A percentile compares a stretch with the other conserved stretches of the same genome.
phyloP scores from a whole-genome alignment of 495 filamentous ascomycete genomes.

The Rusavskia elegans region DNA sequence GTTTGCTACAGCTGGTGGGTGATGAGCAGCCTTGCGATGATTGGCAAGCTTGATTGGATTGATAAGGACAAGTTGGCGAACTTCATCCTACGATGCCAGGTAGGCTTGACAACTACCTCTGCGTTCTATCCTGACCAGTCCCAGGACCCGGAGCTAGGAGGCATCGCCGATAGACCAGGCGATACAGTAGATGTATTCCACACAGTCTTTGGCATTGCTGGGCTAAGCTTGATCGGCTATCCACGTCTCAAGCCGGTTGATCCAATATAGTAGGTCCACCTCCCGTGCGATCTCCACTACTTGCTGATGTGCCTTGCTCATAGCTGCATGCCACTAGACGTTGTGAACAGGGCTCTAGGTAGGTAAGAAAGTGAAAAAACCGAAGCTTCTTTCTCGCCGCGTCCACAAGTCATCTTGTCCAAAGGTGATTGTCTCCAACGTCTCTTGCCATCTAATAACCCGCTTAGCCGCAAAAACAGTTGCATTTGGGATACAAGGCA shows the following conservation, averaged over 20 bases:
- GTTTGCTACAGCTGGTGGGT: conserved; percentile 99
- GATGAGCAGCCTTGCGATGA: conserved; percentile 72
- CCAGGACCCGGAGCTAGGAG: conserved; percentile 68
- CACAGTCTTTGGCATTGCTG: conserved; percentile 76
- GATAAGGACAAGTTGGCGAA: conserved; percentile 55
- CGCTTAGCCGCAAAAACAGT: conserved; percentile 29
- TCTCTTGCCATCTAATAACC: conserved; percentile 69
- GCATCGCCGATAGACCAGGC: conserved; percentile 78
- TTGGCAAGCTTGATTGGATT: conserved; percentile 81
- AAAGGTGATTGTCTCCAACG: conserved; percentile 1
- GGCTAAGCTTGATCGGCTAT: conserved; percentile 65
- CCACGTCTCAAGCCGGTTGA: conserved; percentile 69
- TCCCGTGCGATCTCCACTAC: neutral
- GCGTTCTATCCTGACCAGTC: conserved; percentile 9
- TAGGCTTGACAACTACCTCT: conserved; percentile 15
- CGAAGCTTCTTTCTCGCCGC: neutral
- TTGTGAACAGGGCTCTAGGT: conserved; percentile 38
- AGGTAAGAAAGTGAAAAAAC: neutral
- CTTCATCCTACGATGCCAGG: conserved; percentile 76
- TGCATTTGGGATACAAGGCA: conserved; percentile 56
- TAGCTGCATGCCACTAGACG: conserved; percentile 61
- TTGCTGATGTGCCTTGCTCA: neutral
- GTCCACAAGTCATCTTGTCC: neutral
- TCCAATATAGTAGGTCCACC: conserved; percentile 57
- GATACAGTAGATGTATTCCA: conserved; percentile 98